phyloP scores from a whole-genome alignment of 1,139 yeast species.

The Nakaseomyces nivariensis region DNA sequence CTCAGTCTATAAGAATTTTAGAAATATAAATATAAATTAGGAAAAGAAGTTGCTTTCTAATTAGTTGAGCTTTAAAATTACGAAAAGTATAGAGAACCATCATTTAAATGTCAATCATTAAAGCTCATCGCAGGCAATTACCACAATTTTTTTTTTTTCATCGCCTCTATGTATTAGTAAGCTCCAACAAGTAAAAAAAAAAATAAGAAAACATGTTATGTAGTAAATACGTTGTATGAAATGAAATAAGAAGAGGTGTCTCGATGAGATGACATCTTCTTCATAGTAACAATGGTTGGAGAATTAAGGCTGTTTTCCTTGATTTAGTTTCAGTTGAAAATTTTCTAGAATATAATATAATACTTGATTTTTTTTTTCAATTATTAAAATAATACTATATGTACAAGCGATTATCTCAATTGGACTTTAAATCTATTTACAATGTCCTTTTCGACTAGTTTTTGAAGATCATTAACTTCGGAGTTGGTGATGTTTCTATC shows the following conservation, averaged over 20 bases:
- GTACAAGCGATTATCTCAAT: slow-evolving; percentile 37
- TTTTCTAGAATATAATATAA: neutral
- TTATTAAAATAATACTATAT: neutral
- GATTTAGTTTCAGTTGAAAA: too few species aligned
- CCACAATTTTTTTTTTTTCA: neutral
- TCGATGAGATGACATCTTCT: too few species aligned
- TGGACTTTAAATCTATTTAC: slow-evolving; percentile 46
- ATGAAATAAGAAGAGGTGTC: neutral
- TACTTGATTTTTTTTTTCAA: neutral
- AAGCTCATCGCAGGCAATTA: neutral
- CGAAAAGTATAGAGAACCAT: too few species aligned
- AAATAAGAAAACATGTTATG: neutral
- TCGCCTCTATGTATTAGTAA: neutral
- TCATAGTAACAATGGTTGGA: too few species aligned
- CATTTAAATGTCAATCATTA: neutral
- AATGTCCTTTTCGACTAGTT: slow-evolving; percentile 48
- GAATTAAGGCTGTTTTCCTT: too few species aligned
- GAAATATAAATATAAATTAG: neutral
- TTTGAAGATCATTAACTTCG: slow-evolving; percentile 67
- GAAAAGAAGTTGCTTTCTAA: too few species aligned
- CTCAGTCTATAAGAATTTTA: neutral
- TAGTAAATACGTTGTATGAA: neutral
- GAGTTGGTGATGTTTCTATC: slow-evolving; percentile 78
- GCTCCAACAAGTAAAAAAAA: neutral
- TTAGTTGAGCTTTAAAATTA: too few species aligned